Base-by-base conservation (phyloP, 2,329 filamentous ascomycete species). In the Exophiala sp. region DNA sequence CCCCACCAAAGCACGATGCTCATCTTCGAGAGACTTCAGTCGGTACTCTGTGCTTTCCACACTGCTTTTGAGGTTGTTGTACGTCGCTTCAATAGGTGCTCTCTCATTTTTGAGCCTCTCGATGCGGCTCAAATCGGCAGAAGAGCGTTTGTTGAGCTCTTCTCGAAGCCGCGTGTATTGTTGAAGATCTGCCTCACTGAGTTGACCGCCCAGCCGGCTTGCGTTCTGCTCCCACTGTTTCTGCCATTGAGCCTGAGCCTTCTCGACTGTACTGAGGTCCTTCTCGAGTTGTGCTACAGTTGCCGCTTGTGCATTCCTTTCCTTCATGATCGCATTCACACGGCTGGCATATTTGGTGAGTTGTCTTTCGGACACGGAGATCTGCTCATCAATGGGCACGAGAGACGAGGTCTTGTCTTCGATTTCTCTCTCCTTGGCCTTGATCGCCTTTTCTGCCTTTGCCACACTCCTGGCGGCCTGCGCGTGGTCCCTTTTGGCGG, bases 371-470 rank as follows among this genome's bases (percentile, higher is more conserved):
- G 85, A 86, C 55, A 95, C 83, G 43, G 82, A 78, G 32, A 98
- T 85, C 71, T 97, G 97, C 67, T 96, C 89, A 44, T 95, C 84
- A 52, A 97, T 82, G 0, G 93, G 93, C 6, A 97, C 82, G 3
- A 98, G 77, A 29, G 81, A 82, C 64, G 89, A 94, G 60, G 90
- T 83, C 59, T 86, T 84, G 52, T 93, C 86, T 62, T 96, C 88
- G 18, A 96, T 85, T 37, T 86, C 84, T 64, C 85, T 88, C 66
- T 95, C 88, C 66, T 93, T 94, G 48, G 76, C 75, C 65, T 87
- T 88, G 67, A 97, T 95, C 50, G 79, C 81, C 58, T 84, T 85
- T 66, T 97, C 90, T n/a, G 86, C 80, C 60, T 87, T 90, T 58
- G 77, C 76, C 3, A 94, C 86, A 51, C 90, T 84, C 56, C 85